A percentile compares a stretch with the other conserved stretches of the same genome.
phyloP scores from a whole-genome alignment of 2,329 filamentous ascomycete genomes.

The Cercospora canescens region DNA sequence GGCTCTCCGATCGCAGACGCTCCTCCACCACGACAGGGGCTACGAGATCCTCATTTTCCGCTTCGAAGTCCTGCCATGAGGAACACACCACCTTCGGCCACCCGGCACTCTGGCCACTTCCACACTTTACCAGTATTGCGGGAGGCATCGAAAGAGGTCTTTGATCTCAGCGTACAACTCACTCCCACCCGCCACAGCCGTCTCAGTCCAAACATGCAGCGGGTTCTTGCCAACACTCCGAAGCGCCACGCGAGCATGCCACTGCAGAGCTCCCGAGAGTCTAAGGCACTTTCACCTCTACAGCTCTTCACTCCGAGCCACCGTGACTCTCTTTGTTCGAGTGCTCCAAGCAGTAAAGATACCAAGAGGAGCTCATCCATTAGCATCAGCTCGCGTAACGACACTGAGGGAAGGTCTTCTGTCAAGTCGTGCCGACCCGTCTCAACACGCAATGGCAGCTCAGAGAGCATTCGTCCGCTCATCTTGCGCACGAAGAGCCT shows the following conservation, averaged over 20 bases:
- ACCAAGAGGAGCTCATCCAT: slow-evolving; percentile 1
- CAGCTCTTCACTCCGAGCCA: slow-evolving; percentile 4
- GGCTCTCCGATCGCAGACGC: slow-evolving; percentile 5
- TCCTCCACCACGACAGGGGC: neutral
- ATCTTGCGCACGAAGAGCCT: neutral
- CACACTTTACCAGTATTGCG: slow-evolving; percentile 15
- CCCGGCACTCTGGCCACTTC: slow-evolving; percentile 8
- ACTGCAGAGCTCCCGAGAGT: slow-evolving; percentile 3
- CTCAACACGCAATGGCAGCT: neutral
- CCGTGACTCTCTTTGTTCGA: neutral
- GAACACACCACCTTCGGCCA: neutral
- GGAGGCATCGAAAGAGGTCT: slow-evolving; percentile 18
- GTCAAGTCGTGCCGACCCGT: neutral
- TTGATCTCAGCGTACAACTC: neutral
- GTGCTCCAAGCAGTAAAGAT: neutral
- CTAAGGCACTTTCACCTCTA: slow-evolving; percentile 2
- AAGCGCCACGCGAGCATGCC: slow-evolving; percentile 13
- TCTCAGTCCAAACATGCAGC: slow-evolving; percentile 10
- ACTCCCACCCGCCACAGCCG: neutral
- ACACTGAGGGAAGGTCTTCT: slow-evolving; percentile 1
- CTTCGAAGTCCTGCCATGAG: neutral
- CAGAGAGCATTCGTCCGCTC: slow-evolving; percentile 5
- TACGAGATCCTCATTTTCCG: neutral
- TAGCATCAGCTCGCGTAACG: neutral
- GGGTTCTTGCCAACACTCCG: slow-evolving; percentile 5